Conservation (phyloP, 352 stramenopile species). For the Phytophthora sojae region DNA sequence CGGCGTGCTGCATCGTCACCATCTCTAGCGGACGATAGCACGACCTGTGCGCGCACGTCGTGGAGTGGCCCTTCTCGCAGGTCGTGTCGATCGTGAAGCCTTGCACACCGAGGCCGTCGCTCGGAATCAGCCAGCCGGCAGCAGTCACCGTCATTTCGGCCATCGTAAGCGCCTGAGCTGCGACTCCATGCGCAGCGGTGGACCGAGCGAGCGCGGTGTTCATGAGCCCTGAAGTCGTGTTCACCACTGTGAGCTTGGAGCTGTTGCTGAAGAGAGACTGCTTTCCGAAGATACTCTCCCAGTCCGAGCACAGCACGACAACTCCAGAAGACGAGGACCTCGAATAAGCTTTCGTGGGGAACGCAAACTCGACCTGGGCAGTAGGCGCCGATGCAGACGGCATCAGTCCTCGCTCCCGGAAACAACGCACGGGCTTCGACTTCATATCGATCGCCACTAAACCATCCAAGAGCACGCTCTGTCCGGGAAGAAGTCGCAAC, state of each 20-base stretch:
- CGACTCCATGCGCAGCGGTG: neutral
- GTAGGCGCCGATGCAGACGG: slow-evolving; percentile 5
- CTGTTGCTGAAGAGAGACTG: slow-evolving; percentile 59
- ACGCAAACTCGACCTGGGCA: slow-evolving; percentile 43
- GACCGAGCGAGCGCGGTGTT: slow-evolving; percentile 37
- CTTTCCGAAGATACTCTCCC: slow-evolving; percentile 66
- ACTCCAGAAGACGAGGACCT: slow-evolving; percentile 28
- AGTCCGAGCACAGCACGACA: slow-evolving; percentile 70
- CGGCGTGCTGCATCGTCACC: slow-evolving; percentile 8
- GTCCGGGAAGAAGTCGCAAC: slow-evolving; percentile 50
- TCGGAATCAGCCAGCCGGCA: slow-evolving; percentile 63
- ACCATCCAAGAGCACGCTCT: slow-evolving; percentile 62
- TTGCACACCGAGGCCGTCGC: slow-evolving; percentile 3
- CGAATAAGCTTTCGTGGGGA: slow-evolving; percentile 32
- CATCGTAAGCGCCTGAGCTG: slow-evolving; percentile 27
- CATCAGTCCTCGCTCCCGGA: slow-evolving; percentile 29
- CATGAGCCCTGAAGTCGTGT: slow-evolving; percentile 52
- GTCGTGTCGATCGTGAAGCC: slow-evolving; percentile 44
- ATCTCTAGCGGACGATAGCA: slow-evolving; percentile 37
- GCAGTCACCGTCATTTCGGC: slow-evolving; percentile 43
- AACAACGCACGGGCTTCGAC: slow-evolving; percentile 32
- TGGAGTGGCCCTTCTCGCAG: slow-evolving; percentile 57
- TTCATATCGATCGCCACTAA: slow-evolving; percentile 59
- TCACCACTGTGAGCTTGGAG: slow-evolving; percentile 56
- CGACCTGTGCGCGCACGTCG: slow-evolving; percentile 50